A percentile compares a stretch with the other conserved stretches of the same genome.
These are phyloP conservation scores for Leptodermis oblonga DNA, from an alignment of 257 asterid genomes.

Conservation along the genomic window DNA sequence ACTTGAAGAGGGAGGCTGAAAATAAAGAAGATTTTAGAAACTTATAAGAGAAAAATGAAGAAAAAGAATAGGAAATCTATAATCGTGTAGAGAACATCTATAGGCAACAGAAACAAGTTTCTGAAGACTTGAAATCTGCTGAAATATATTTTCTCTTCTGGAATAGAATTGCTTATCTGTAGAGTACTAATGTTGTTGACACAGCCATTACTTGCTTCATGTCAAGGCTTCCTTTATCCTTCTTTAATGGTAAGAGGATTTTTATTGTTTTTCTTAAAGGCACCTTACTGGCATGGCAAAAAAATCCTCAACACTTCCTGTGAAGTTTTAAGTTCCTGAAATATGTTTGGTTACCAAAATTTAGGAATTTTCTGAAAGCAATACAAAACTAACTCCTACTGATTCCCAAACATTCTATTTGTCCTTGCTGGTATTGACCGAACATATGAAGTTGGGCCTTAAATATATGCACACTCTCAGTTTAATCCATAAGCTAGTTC, in stretches of 20 bases:
- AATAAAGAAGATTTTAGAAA: background rate
- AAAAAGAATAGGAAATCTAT: background rate
- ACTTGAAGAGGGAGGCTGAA: background rate
- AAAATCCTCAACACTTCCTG: background rate
- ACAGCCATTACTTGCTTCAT: too few species aligned
- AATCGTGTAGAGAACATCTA: too few species aligned
- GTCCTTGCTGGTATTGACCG: background rate
- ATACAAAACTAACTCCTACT: background rate
- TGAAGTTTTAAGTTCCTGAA: background rate
- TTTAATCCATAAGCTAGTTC: background rate
- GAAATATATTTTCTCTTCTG: too few species aligned
- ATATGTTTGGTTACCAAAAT: background rate
- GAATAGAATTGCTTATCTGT: too few species aligned
- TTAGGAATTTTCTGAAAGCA: background rate
- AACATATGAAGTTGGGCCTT: background rate
- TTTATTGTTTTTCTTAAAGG: too few species aligned
- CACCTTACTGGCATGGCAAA: too few species aligned
- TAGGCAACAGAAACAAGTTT: too few species aligned
- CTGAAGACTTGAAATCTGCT: too few species aligned
- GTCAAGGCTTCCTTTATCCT: too few species aligned
- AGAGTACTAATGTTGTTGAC: too few species aligned
- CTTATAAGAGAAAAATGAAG: background rate
- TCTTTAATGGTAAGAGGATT: too few species aligned
- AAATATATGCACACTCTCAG: background rate
- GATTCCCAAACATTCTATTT: background rate